Evolutionary conservation across 345 rosid species (phyloP).

Genomic region (Pistacia integerrima): DNA sequence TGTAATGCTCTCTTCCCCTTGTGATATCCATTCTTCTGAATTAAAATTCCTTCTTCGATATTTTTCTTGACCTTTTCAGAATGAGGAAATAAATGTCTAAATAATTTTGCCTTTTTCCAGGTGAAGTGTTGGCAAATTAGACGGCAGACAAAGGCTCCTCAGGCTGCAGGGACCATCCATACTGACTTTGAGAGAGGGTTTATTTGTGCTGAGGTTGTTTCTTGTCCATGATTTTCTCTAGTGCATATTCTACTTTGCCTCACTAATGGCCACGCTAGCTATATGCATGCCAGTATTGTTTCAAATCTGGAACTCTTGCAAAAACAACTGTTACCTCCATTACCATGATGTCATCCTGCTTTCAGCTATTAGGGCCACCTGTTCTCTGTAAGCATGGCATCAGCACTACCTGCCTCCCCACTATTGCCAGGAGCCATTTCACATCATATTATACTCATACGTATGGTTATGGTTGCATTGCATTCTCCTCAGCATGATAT

Average conservation of each 20-base stretch:
- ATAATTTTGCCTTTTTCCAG: slow-evolving; percentile 41
- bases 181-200: slow-evolving; percentile 95
- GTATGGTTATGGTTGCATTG: background rate
- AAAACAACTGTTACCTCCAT: background rate
- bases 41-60: background rate
- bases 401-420: background rate
- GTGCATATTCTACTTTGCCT: background rate
- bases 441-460: background rate
- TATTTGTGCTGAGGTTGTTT: slow-evolving; percentile 92
- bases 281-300: background rate
- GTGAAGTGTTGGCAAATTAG: slow-evolving; percentile 99
- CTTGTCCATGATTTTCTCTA: slow-evolving; percentile 13
- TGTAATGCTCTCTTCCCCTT: background rate
- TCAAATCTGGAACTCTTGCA: background rate
- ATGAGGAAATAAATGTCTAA: background rate
- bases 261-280: background rate
- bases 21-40: background rate
- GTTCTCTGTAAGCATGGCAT: background rate
- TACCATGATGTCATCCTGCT: background rate
- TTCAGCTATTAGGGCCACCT: background rate
- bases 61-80: background rate
- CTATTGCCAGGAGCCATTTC: background rate
- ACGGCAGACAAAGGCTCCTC: slow-evolving; percentile 93
- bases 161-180: slow-evolving; percentile 97
- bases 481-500: background rate